Evolutionary conservation across 495 filamentous ascomycete species (phyloP), one percentile per base, ranked within the genome.

Genomic region (Penicillium tannophilum): DNA sequence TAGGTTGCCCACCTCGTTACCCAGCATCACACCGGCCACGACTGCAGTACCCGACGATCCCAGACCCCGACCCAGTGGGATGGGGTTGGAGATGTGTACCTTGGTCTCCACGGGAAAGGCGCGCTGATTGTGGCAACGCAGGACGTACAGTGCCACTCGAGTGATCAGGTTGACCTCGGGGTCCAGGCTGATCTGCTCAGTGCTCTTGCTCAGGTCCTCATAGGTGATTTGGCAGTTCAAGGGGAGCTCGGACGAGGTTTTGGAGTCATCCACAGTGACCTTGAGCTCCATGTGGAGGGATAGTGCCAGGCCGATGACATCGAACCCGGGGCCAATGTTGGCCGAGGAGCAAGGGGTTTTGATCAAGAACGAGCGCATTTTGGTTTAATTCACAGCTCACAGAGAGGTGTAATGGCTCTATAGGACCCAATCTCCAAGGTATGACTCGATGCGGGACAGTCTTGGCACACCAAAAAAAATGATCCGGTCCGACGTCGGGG

Each of bases 251-350:
- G 88, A 89, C 8, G 72, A 66, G 12, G 67, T 26, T 45, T 78
- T 72, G 62, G 79, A 71, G 46, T 77, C 69, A 69, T 90, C 81
- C 59, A 94, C 74, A 26, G 83, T 88, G 66, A 97, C 87, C 31
- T 83, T 82, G 43, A 97, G 77, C 75, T 96, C 91, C 48, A 98
- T 88, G 74, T 89, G 92, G 69, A 97, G 87, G 50, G 90, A 92
- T 67, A 98, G 79, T 3, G 93, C 93, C 54, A 98, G 84, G 54
- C 94, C 94, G 72, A 97, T 92, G 65, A 97, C 93, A 74, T 98
- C 94, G 78, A 97, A 98, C 16, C 94, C 94, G 30, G 94, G 94
- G 44, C 88, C 93, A 68, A 97, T 96, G 79, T 97, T 97, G 67
- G 93, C 93, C 8, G 91, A 95, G 49, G 92, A 96, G 78, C 92